Conservation (phyloP, 768 basidiomycete genomes). For the Kwoniella pini region DNA sequence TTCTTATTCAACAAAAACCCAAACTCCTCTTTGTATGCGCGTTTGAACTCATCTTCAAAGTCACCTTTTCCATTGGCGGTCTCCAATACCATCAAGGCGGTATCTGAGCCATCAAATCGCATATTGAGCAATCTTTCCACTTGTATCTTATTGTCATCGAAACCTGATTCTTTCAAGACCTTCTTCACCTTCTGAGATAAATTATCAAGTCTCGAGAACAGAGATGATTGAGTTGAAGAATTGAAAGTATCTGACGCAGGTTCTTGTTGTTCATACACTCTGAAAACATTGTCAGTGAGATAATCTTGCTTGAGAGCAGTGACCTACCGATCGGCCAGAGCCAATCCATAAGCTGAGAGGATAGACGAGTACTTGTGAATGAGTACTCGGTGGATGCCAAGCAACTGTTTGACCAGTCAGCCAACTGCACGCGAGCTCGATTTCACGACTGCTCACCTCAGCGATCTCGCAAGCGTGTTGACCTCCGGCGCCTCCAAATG, state of each 20-base stretch:
- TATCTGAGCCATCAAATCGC: conserved; percentile 60
- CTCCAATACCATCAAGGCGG: conserved; percentile 73
- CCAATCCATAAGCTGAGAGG: conserved; percentile 48
- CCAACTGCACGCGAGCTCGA: neutral
- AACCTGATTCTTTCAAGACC: conserved; percentile 33
- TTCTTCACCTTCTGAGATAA: conserved; percentile 21
- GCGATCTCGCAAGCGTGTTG: conserved; percentile 52
- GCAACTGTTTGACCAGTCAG: conserved; percentile 4
- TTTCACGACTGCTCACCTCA: conserved; percentile 7
- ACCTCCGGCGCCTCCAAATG: conserved; percentile 56
- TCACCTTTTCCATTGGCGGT: conserved; percentile 70
- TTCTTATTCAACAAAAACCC: conserved; percentile 58
- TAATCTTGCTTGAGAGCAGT: conserved; percentile 8
- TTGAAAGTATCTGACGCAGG: conserved; percentile 76
- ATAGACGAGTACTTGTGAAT: conserved; percentile 42
- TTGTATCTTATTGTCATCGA: conserved; percentile 25
- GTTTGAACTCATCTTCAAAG: conserved; percentile 57
- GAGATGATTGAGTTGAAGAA: conserved; percentile 61
- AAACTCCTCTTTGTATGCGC: conserved; percentile 40
- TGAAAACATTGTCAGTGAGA: conserved; percentile 10
- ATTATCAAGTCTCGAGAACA: conserved; percentile 63
- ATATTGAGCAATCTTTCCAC: conserved; percentile 38
- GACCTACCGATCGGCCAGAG: conserved; percentile 55
- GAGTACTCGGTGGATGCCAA: conserved; percentile 34
- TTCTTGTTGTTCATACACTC: conserved; percentile 71